Evolutionary conservation across 140 eudicot species (phyloP), one percentile per base, ranked within the genome.

Genomic region (Senecio squalidus): DNA sequence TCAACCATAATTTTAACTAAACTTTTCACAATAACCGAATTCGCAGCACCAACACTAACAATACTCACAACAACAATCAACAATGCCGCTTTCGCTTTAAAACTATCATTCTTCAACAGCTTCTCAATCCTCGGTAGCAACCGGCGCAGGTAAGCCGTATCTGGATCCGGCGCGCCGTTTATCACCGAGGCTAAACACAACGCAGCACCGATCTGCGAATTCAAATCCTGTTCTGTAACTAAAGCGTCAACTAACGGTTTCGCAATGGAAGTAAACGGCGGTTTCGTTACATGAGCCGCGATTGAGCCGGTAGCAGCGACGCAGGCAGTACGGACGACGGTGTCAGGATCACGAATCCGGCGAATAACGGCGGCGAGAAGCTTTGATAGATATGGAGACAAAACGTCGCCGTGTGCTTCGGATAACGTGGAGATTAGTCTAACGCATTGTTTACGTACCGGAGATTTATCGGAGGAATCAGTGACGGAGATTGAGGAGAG

Each of bases 121-220:
- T 55, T 91, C 86, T 81, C 94, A 23, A 83, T 55, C 58, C 89
- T 71, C 59, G 82, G 81, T 60, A 91, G 0, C 75, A 81, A n/a
- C 66, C 80, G 60, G 67, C 79, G 71, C 71, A 91, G 43, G 55
- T 75, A 71, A 41, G 26, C 61, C 26, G 62, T 43, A 14, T 86
- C 96, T 30, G 84, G 82, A 49, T 74, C 76, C 36, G 81, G 72
- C 21, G 92, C 68, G n/a, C 71, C 68, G 16, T 77, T 78, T 27
- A 87, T 61, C 25, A 83, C 80, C 24, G 96, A 74, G 3, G 81
- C 76, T 30, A 91, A 23, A 67, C 98, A 91, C 62, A 91, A 53
- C 9, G 98, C 96, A 23, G 95, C 84, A 14, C 95, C 94, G 79
- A 55, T 76, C 72, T 91, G 98, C 2, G 94, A 61, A 45, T 79